Base-by-base conservation (phyloP, 805 yeast species). In the Starmerella kuoi region DNA sequence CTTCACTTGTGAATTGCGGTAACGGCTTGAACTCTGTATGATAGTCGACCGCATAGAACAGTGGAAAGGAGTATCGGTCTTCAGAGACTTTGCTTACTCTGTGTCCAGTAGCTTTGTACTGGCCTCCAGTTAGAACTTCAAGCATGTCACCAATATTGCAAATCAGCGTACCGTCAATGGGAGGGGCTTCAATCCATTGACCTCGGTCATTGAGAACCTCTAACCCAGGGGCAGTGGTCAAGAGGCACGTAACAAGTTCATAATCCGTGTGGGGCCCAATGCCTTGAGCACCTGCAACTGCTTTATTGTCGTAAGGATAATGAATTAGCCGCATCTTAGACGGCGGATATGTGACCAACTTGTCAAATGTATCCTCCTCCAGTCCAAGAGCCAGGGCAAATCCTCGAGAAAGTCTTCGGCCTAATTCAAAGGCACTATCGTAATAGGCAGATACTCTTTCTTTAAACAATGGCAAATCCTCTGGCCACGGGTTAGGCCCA, bases 231-330 rank as follows among this genome's bases (percentile, higher is more conserved):
- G 55, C 57, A 42, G 68, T 61, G 11, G 75, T 80, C 52, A 77
- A 81, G 49, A 67, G 72, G 11, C 77, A 73, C 21, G 49, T 46
- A 26, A 46, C 21, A 18, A 36, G 38, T 30, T 46, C 49, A 54
- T 66, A 73, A 25, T 79, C 86, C 44, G 80, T 67, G 53, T 78
- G 85, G 3, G 80, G 77, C 1, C 82, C 81, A 15, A 68, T 72
- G 1, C 79, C 80, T 1, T 47, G 53, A 18, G 40, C 35, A 6
- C 37, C 34, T 8, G 26, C 45, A 24, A 32, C 41, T 37, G 8
- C 33, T n/a, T n/a, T n/a, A n/a, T n/a, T n/a, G n/a, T n/a, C n/a
- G n/a, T n/a, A n/a, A 3, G 81, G 81, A 51, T 76, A 76, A 22
- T 72, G 68, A 31, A 76, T 67, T 15, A 76, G 55, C 51, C 77